phyloP scores from a whole-genome alignment of 768 basidiomycete genomes.

The Chalciporus sphaerocephalus region DNA sequence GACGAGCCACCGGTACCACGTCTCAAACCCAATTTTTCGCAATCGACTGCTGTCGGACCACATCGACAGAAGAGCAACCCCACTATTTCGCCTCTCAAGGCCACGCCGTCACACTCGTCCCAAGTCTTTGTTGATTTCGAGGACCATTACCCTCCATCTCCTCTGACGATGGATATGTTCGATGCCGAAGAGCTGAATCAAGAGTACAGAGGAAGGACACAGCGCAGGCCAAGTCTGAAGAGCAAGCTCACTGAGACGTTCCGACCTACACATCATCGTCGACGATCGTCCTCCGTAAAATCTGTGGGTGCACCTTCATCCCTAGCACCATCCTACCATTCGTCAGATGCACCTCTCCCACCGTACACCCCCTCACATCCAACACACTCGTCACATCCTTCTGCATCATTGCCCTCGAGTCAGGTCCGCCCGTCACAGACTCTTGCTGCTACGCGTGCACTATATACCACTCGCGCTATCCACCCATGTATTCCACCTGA shows the following conservation, averaged over 20 bases:
- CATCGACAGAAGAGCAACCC: constrained; percentile 54
- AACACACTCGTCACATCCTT: constrained; percentile 12
- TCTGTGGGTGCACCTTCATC: constrained; percentile 32
- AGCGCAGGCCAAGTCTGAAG: constrained; percentile 31
- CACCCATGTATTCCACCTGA: constrained; percentile 64
- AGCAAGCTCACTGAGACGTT: constrained; percentile 33
- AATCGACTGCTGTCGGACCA: constrained; percentile 16
- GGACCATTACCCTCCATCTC: constrained; percentile 25
- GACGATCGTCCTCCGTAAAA: constrained; percentile 32
- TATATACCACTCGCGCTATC: constrained; percentile 65
- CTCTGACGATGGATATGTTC: constrained; percentile 20
- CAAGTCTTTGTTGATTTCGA: constrained; percentile 28
- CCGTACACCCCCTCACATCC: constrained; percentile 22
- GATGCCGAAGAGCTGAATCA: constrained; percentile 24
- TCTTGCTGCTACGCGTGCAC: constrained; percentile 37
- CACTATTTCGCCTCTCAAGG: constrained; percentile 23
- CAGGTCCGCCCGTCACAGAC: constrained; percentile 23
- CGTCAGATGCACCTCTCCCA: constrained; percentile 20
- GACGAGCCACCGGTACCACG: constrained; percentile 30
- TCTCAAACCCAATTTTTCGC: constrained; percentile 25
- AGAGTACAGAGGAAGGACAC: constrained; percentile 24
- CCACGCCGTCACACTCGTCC: constrained; percentile 23
- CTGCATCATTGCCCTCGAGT: constrained; percentile 7
- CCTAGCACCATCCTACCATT: constrained; percentile 18
- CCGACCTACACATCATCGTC: constrained; percentile 30